Evolutionary conservation across 1,284 basidiomycete genomes (phyloP), one percentile per base, ranked within the genome.

Genomic region (Neonothopanus nambi): DNA sequence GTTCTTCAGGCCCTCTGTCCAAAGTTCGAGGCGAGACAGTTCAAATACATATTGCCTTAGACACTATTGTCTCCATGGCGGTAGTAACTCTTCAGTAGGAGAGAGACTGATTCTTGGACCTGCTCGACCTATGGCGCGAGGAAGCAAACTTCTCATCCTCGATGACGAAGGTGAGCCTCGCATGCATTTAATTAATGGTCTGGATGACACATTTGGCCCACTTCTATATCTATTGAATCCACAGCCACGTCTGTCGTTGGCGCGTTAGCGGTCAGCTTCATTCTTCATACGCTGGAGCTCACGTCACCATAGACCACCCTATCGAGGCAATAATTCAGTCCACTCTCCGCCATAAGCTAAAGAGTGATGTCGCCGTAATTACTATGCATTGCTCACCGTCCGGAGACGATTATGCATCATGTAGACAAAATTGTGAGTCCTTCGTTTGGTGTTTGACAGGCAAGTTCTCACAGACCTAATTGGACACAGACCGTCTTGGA

Each of bases 51-150:
- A 72, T 84, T 48, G 80, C 75, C 1, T 63, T 83, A 13, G 80
- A 82, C 52, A 80, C 68, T 48, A 70, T 70, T 21, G 79, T 87
- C 39, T 69, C 82, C 0, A 74, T 42, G 83, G 80, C 0, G 86
- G 87, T 3, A 68, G 74, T 12, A 90, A 91, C 61, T 70, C 91
- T 21, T 84, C 81, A 1, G 82, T 88, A 30, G 87, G 88, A 2
- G 85, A 91, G 62, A 73, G 87, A 5, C 87, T 91, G 63, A 82
- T 84, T 42, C 64, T 85, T 24, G 82, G 82, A 5, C 65, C 85
- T 1, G 81, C 81, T 1, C 70, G 82, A 54, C 81, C 82, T 1
- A 80, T 83, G 43, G 73, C 84, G 8, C 69, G 81, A 5, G 71
- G 72, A 42, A 84, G 81, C 69, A 84, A 83, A 57, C 59, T 84